A percentile compares a stretch with the other conserved stretches of the same genome.
These are phyloP conservation scores for Macrolepiota albuminosa DNA, from an alignment of 768 basidiomycete genomes.

Conservation along the genomic window DNA sequence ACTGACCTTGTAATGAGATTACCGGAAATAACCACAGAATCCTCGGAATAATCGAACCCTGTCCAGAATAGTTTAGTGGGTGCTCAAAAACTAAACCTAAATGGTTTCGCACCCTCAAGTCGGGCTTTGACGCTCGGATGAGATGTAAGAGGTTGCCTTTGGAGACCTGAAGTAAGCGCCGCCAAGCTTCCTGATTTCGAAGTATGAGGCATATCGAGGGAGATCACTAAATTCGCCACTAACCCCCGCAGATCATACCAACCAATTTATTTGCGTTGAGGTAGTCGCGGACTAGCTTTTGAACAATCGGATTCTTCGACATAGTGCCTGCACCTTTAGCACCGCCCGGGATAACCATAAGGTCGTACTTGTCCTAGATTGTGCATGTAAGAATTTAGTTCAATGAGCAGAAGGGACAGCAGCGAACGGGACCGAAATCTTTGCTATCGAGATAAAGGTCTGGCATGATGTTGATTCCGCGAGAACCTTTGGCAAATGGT, in stretches of 20 bases:
- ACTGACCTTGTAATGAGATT: constrained; percentile 73
- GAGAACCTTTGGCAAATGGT: constrained; percentile 57
- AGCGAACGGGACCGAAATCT: constrained; percentile 43
- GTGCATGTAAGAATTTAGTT: neutral
- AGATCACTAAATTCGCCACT: constrained; percentile 6
- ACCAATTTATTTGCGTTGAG: constrained; percentile 52
- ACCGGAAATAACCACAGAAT: constrained; percentile 66
- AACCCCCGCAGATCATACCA: constrained; percentile 85
- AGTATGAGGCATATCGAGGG: neutral
- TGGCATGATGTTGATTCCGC: constrained; percentile 69
- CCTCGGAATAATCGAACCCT: constrained; percentile 76
- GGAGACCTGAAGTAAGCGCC: constrained; percentile 57
- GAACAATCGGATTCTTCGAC: constrained; percentile 52
- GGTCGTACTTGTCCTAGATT: constrained; percentile 58
- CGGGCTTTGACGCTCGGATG: constrained; percentile 66
- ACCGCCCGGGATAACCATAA: constrained; percentile 73
- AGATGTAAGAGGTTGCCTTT: constrained; percentile 66
- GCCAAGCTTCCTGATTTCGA: constrained; percentile 54
- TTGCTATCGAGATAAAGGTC: constrained; percentile 49
- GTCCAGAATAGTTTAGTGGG: neutral
- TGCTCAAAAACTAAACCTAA: neutral
- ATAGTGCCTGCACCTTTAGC: constrained; percentile 75
- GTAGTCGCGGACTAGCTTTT: constrained; percentile 57
- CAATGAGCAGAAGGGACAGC: neutral
- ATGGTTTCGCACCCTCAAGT: constrained; percentile 44